A percentile compares a stretch with the other conserved stretches of the same genome.
Evolutionary conservation across 2,329 filamentous ascomycete genomes (phyloP).

Genomic region (Exophiala aquamarina): DNA sequence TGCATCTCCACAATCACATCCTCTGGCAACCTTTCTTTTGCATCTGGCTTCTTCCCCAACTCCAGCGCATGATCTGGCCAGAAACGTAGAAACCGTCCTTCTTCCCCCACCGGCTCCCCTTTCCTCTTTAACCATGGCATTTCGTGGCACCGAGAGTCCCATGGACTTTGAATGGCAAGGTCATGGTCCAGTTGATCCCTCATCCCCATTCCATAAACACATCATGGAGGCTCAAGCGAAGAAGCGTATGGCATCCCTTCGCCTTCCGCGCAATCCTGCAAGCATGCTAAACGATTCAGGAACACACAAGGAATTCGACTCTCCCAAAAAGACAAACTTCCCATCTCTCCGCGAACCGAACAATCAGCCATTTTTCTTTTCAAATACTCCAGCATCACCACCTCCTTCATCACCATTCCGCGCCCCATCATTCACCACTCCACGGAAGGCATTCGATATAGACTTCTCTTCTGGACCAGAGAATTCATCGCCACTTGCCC

Average conservation of each 20-base stretch:
- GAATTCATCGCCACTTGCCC: constrained; percentile 46
- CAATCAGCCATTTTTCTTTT: constrained; percentile 52
- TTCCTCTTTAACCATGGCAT: constrained; percentile 21
- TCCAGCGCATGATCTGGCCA: too few relatives aligned
- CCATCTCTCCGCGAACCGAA: constrained; percentile 51
- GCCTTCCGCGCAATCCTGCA: constrained; percentile 1
- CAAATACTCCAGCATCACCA: constrained; percentile 34
- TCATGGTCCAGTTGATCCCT: constrained; percentile 43
- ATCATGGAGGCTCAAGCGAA: constrained; percentile 38
- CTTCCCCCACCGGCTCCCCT: not conserved
- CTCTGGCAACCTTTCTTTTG: too few relatives aligned
- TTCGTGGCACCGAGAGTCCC: constrained; percentile 42
- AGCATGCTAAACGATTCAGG: constrained; percentile 30
- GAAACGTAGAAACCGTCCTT: not conserved
- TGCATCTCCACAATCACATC: too few relatives aligned
- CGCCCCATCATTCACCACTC: constrained; percentile 49
- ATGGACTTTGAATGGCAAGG: constrained; percentile 54
- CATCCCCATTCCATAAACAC: constrained; percentile 50
- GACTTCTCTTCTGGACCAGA: constrained; percentile 51
- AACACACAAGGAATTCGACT: constrained; percentile 42
- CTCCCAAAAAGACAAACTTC: constrained; percentile 49
- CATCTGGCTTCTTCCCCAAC: too few relatives aligned
- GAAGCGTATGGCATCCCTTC: constrained; percentile 40
- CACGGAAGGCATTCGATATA: constrained; percentile 44
- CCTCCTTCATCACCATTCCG: constrained; percentile 37